Conservation (phyloP, 2,329 filamentous ascomycete species). For the Cryphonectria radicalis region DNA sequence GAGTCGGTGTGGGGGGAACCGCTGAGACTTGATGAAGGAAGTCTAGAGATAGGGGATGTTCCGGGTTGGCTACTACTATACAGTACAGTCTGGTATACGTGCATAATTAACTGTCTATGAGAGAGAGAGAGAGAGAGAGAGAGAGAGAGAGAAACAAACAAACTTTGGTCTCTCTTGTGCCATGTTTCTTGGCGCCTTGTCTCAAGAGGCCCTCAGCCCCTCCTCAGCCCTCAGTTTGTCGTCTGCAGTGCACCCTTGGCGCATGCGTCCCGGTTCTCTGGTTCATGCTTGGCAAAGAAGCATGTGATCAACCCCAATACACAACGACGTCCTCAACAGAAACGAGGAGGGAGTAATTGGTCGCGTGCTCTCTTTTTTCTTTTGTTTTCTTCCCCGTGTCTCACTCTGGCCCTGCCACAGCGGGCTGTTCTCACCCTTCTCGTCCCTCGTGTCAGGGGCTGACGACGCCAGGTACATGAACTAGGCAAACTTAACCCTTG, state of each 20-base stretch:
- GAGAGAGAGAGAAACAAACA: neutral
- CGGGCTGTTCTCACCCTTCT: neutral
- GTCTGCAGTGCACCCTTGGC: constrained; percentile 2
- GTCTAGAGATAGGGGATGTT: constrained; percentile 24
- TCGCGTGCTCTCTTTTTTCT: neutral
- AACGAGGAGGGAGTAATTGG: neutral
- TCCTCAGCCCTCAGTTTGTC: neutral
- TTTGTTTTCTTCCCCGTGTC: too few species aligned
- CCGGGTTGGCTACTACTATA: constrained; percentile 10
- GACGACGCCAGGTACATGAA: neutral
- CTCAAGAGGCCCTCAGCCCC: neutral
- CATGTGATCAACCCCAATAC: constrained; percentile 1
- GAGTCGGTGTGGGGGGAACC: neutral
- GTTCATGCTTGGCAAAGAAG: constrained; percentile 17
- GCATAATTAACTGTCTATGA: neutral
- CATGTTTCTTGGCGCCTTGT: neutral
- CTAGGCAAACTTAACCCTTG: neutral
- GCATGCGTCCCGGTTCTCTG: constrained; percentile 23
- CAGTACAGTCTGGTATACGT: neutral
- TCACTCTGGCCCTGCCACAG: neutral
- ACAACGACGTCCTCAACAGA: neutral
- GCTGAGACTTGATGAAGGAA: constrained; percentile 12
- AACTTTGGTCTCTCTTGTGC: neutral
- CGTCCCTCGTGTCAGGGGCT: neutral
- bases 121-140: neutral